These are phyloP conservation scores for Epichloe baconii DNA, from an alignment of 2,329 filamentous ascomycete species.

Conservation along the genomic window DNA sequence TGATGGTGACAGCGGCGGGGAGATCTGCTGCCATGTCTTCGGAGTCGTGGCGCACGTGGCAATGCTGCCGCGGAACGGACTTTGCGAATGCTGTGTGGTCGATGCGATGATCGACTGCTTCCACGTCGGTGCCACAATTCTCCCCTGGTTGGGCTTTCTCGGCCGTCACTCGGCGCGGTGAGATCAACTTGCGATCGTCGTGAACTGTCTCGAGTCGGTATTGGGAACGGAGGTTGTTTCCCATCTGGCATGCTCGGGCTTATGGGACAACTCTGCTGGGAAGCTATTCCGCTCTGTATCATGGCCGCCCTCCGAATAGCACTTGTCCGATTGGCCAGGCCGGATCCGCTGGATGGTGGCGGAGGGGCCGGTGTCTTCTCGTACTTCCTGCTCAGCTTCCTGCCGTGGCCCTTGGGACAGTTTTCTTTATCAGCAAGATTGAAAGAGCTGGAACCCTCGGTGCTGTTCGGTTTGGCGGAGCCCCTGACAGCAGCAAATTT, in stretches of 20 bases:
- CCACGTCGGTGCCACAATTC: conserved; percentile 43
- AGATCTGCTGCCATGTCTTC: conserved; percentile 43
- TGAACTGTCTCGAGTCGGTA: conserved; percentile 80
- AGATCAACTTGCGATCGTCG: conserved; percentile 54
- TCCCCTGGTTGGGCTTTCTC: conserved; percentile 58
- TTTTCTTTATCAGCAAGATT: conserved; percentile 21
- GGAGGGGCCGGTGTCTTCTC: conserved; percentile 24
- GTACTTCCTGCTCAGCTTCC: conserved; percentile 22
- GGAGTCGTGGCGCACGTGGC: conserved; percentile 37
- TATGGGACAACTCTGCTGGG: conserved; percentile 46
- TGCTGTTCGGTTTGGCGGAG: conserved; percentile 22
- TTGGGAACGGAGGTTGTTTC: conserved; percentile 71
- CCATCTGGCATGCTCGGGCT: conserved; percentile 52
- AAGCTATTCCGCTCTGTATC: conserved; percentile 65
- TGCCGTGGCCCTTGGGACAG: conserved; percentile 9
- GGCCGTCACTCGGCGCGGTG: conserved; percentile 58
- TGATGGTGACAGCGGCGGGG: conserved; percentile 55
- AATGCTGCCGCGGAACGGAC: conserved; percentile 71
- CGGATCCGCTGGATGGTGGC: conserved; percentile 11
- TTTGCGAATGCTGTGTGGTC: conserved; percentile 59
- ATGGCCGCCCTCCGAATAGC: conserved; percentile 67
- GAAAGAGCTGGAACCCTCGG: conserved; percentile 34
- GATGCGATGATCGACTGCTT: conserved; percentile 35
- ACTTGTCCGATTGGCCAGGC: conserved; percentile 27
- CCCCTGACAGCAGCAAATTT: conserved; percentile 13